Evolutionary conservation across 768 basidiomycete species (phyloP), one percentile per base, ranked within the genome.

Genomic region (Suillus cothurnatus): DNA sequence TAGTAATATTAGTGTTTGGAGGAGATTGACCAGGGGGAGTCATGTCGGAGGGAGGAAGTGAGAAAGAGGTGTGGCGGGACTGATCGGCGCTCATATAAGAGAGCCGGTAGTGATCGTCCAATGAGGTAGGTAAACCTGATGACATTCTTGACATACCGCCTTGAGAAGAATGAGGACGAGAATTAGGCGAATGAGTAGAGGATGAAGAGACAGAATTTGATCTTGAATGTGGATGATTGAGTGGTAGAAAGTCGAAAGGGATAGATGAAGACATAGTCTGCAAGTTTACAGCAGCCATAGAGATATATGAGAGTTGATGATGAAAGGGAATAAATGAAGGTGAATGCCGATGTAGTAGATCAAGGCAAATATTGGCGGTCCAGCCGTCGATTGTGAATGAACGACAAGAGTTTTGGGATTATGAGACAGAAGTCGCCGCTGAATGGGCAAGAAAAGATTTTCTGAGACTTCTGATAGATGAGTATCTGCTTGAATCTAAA

Each of bases 111-210:
- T 90, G 80, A 80, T 93, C 92, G 70, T 92, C 90, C 67, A 81
- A 71, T 61, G 84, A 80, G 62, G 84, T 80, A 63, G 82, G 81
- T 69, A 88, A 77, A 41, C 74, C 78, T 47, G 81, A 72, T 68
- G 85, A 82, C 77, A 86, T 82, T 69, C 86, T 83, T 67, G 82
- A 78, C 66, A 88, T 70, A 71, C 79, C 71, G 69, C 90, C 89
- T 75, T 91, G 90, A 69, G 91, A 88, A 59, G 92, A 93, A 69
- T 91, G 91, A 45, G 91, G 90, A 28, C 92, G 86, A 56, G 91
- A 91, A 71, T 83, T 83, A 69, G 88, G 86, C 2, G 88, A 90
- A 73, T 87, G 87, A 57, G 89, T 86, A 65, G 89, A 90, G 58
- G 87, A 84, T 45, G 92, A 92, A 50, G 90, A 90, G 75, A 92